Conservation (phyloP, 192 early-diverging fungal genomes). For the Coemansia aciculifera region DNA sequence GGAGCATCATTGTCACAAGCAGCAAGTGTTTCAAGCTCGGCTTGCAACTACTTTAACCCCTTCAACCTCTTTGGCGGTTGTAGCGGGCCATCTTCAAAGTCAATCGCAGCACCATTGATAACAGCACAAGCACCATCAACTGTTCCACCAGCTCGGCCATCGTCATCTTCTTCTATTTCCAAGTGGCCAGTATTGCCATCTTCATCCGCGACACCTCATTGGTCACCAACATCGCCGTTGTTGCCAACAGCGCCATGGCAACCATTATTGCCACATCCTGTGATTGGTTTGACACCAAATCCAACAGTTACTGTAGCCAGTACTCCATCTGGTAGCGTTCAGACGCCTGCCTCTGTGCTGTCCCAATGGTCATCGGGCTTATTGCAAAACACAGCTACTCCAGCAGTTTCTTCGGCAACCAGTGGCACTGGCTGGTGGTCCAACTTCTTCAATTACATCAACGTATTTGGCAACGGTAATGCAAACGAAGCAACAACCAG, state of each 20-base stretch:
- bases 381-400: neutral
- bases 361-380: neutral
- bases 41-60: neutral
- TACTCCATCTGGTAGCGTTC: neutral
- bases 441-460: neutral
- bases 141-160: neutral
- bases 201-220: neutral
- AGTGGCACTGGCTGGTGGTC: neutral
- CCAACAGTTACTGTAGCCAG: neutral
- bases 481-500: neutral
- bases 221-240: neutral
- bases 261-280: neutral
- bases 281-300: neutral
- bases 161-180: neutral
- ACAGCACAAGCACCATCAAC: neutral
- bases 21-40: neutral
- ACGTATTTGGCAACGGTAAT: neutral
- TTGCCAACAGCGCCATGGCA: neutral
- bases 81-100: neutral
- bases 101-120: neutral
- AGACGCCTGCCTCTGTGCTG: neutral
- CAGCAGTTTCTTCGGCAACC: neutral
- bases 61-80: conserved; percentile 3
- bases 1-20: neutral
- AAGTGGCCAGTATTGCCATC: neutral